A percentile compares a stretch with the other conserved stretches of the same genome.
phyloP scores from a whole-genome alignment of 2,329 filamentous ascomycete species.

The Diplodia corticola region DNA sequence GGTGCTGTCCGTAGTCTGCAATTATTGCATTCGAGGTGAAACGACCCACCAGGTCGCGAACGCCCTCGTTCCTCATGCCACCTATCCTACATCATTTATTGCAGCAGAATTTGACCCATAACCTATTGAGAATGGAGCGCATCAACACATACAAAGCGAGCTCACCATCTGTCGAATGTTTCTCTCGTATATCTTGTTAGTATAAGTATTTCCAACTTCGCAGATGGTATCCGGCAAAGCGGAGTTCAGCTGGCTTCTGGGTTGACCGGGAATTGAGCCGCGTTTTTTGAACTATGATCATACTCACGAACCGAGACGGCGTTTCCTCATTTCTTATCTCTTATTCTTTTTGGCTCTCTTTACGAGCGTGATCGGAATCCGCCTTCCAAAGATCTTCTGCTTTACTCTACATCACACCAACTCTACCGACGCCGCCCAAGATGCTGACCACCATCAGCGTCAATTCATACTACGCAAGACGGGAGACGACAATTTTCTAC shows the following conservation, averaged over 20 bases:
- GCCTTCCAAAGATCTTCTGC: constrained; percentile 35
- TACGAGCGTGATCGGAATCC: constrained; percentile 26
- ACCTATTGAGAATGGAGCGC: too few species aligned
- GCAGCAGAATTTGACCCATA: too few species aligned
- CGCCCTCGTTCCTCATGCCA: too few species aligned
- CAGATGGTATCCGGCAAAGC: neutral
- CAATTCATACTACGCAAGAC: constrained; percentile 37
- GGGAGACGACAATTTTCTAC: constrained; percentile 9
- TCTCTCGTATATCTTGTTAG: neutral
- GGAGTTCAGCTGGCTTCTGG: constrained; percentile 27
- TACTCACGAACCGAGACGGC: constrained; percentile 25
- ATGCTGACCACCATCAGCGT: constrained; percentile 36
- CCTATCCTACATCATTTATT: too few species aligned
- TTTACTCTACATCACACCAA: constrained; percentile 32
- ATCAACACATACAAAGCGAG: too few species aligned
- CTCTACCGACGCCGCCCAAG: constrained; percentile 27
- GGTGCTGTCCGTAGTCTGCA: too few species aligned
- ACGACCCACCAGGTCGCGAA: too few species aligned
- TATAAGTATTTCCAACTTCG: neutral
- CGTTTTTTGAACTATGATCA: constrained; percentile 28
- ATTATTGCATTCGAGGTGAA: too few species aligned
- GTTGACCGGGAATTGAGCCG: constrained; percentile 25
- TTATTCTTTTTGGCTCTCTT: constrained; percentile 33
- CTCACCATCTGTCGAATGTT: too few species aligned
- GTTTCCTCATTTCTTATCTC: constrained; percentile 29